phyloP scores from a whole-genome alignment of 169 alveolate species.

The Plasmodium chabaudi region DNA sequence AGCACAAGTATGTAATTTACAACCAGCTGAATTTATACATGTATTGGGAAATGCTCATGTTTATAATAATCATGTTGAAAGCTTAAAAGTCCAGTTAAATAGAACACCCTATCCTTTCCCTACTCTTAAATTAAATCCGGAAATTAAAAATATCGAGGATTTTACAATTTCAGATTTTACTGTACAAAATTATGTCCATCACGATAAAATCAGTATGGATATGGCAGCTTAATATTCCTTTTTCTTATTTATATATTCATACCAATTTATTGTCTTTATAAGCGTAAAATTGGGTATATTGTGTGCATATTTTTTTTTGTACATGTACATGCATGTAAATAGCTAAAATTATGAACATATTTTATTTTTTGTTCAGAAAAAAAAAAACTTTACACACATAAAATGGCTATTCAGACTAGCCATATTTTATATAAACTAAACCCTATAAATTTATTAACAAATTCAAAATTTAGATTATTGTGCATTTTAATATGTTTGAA shows the following conservation, averaged over 20 bases:
- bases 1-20: conserved; percentile 91
- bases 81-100: conserved; percentile 91
- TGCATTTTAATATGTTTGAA: too few relatives aligned
- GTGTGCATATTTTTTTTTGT: not conserved
- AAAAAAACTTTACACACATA: not conserved
- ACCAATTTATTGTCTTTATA: too few relatives aligned
- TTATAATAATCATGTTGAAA: conserved; percentile 95
- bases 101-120: conserved; percentile 98
- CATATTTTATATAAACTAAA: too few relatives aligned
- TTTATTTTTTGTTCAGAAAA: conserved; percentile 1
- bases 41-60: conserved; percentile 97
- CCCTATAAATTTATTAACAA: too few relatives aligned
- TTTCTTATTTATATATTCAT: not conserved
- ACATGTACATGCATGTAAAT: not conserved
- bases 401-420: too few relatives aligned
- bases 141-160: conserved; percentile 90
- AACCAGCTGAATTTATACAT: conserved; percentile 95
- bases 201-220: conserved; percentile 92
- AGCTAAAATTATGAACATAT: not conserved
- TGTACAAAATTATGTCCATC: conserved; percentile 92
- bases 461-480: too few relatives aligned
- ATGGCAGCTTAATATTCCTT: conserved; percentile 88
- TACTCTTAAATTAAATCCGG: conserved; percentile 90
- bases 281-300: too few relatives aligned
- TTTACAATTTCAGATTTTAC: conserved; percentile 92